phyloP scores from a whole-genome alignment of 805 yeast species.

The Yarrowia sp. region DNA sequence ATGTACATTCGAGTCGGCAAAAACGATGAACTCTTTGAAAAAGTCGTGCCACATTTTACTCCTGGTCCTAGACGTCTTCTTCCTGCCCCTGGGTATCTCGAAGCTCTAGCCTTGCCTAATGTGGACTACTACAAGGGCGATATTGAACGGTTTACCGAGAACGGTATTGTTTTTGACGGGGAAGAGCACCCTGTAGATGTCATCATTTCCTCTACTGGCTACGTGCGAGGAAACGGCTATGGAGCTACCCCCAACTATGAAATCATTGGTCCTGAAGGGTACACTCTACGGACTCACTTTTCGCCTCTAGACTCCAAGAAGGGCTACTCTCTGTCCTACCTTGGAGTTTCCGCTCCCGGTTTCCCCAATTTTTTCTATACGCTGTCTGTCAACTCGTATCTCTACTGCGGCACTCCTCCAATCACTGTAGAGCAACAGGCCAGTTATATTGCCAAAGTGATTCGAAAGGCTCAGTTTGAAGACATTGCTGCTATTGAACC shows the following conservation, averaged over 20 bases:
- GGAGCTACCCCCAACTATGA: constrained; percentile 32
- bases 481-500: constrained; percentile 35
- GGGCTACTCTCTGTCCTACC: constrained; percentile 25
- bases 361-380: constrained; percentile 39
- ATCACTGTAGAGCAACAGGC: constrained; percentile 25
- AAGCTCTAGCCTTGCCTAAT: constrained; percentile 40
- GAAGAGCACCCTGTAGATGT: constrained; percentile 34
- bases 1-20: constrained; percentile 40
- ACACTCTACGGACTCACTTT: constrained; percentile 11
- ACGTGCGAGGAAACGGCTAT: constrained; percentile 30
- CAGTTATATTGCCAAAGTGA: constrained; percentile 25
- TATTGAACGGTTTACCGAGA: constrained; percentile 41
- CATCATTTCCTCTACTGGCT: constrained; percentile 38
- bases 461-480: constrained; percentile 33
- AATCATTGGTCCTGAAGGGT: constrained; percentile 1
- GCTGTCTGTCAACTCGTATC: constrained; percentile 35
- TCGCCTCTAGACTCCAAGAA: constrained; percentile 14
- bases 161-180: constrained; percentile 41
- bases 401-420: constrained; percentile 36
- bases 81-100: constrained; percentile 42
- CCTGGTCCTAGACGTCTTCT: constrained; percentile 41
- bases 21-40: constrained; percentile 40
- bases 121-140: constrained; percentile 41
- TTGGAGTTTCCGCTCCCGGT: constrained; percentile 37
- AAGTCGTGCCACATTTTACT: constrained; percentile 42